Base-by-base conservation (phyloP, 495 filamentous ascomycete genomes). In the Melanomma pulvis-pyrius region DNA sequence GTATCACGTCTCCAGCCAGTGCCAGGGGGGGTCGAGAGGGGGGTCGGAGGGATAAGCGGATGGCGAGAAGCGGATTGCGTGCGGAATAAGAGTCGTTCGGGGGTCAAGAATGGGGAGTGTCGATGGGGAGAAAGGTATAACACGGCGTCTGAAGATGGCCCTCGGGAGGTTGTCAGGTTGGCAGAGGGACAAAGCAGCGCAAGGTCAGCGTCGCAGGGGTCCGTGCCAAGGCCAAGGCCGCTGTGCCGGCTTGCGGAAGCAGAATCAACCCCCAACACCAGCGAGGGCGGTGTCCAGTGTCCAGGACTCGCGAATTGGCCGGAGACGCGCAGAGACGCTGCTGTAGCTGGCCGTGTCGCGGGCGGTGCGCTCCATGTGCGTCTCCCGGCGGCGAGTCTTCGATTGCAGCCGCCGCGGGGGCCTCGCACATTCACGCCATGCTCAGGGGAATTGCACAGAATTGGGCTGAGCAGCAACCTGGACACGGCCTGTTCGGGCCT, bases 151-250 rank as follows among this genome's bases (percentile, higher is more conserved):
- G 25, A 32, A 32, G 56, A 39, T 41, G 64, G 46, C 50, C 29
- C 47, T 24, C 34, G 8, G 48, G 48, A n/a, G 48, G 48, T 50
- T 50, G 48, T 34, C 36, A 30, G 51, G 59, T 63, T 63, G 65
- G 55, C 65, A 59, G 59, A 67, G 63, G 59, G 65, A 61, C 58
- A 67, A 58, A 67, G 56, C 57, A 67, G n/a, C 7, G 55, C 22
- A 25, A 61, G 65, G 65, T 61, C 59, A 56, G 65, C 56, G 26
- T 47, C 29, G 53, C 53, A 50, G 41, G 53, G 55, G 57, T 55
- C n/a, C 26, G 32, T 25, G 41, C 50, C 41, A 49, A 49, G 65
- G 9, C 48, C 48, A 41, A 41, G 32, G 30, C 30, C 21, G 59
- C 65, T 51, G 54, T 25, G 65, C 59, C 59, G 65, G 59, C 30